Evolutionary conservation across 192 early-diverging fungal species (phyloP).

Genomic region (Gonapodya prolifera): DNA sequence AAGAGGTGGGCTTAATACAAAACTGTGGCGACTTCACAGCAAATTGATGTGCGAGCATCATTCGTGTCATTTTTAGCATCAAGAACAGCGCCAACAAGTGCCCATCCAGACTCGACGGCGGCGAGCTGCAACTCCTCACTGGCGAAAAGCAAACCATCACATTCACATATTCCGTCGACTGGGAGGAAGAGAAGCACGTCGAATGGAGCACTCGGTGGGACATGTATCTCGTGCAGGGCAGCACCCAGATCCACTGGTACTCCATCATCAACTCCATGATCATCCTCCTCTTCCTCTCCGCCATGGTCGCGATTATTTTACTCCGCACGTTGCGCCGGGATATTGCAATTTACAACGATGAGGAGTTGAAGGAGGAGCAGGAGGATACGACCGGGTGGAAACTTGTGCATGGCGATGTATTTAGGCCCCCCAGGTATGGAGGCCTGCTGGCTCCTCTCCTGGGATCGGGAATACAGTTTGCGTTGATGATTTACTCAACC

Average conservation of each 20-base stretch:
- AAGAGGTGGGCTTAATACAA: conserved; percentile 31
- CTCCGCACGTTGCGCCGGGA: conserved; percentile 55
- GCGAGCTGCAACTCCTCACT: conserved; percentile 10
- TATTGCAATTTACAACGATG: conserved; percentile 28
- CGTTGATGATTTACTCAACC: conserved; percentile 40
- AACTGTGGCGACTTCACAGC: no score
- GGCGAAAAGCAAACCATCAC: conserved; percentile 24
- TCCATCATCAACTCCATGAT: conserved; percentile 57
- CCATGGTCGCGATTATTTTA: conserved; percentile 51
- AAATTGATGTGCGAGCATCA: no score
- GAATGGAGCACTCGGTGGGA: conserved; percentile 53
- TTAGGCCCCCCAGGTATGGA: conserved; percentile 48
- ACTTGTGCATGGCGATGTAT: conserved; percentile 64
- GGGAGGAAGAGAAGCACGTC: conserved; percentile 39
- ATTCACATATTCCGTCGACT: conserved; percentile 60
- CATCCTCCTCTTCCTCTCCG: conserved; percentile 50
- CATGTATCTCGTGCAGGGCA: conserved; percentile 34
- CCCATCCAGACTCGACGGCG: no score
- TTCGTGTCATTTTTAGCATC: no score
- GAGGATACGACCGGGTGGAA: conserved; percentile 66
- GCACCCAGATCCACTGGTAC: conserved; percentile 49
- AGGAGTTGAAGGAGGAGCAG: conserved; percentile 42
- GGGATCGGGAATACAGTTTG: conserved; percentile 58
- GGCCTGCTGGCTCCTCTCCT: conserved; percentile 55
- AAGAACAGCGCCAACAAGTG: no score